Conservation (phyloP, 169 alveolate species). For the Plasmodium relictum region DNA sequence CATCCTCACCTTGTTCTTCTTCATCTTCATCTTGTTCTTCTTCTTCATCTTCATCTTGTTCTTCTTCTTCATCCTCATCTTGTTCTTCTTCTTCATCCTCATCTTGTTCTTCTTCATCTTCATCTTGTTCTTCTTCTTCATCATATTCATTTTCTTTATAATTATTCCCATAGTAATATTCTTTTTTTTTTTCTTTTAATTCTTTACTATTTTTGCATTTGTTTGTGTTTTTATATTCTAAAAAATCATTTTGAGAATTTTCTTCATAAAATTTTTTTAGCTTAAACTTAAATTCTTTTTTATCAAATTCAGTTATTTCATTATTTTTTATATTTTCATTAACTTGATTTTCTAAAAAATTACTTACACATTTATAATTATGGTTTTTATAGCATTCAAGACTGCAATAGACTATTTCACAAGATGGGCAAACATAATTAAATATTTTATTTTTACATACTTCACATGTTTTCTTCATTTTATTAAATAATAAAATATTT, state of each 20-base stretch:
- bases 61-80: background rate
- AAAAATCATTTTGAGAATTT: background rate
- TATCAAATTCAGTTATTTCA: slow-evolving; percentile 39
- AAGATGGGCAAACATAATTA: slow-evolving; percentile 75
- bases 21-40: background rate
- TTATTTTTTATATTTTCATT: slow-evolving; percentile 54
- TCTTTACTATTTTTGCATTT: background rate
- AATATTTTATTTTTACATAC: slow-evolving; percentile 60
- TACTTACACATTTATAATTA: slow-evolving; percentile 44
- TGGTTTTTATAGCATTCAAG: slow-evolving; percentile 66
- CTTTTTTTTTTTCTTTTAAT: background rate
- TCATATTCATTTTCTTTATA: background rate
- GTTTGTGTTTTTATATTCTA: background rate
- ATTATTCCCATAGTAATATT: background rate
- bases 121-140: background rate
- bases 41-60: background rate
- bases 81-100: background rate
- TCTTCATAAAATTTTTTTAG: slow-evolving; percentile 45
- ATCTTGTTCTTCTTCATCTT: background rate
- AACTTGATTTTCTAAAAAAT: slow-evolving; percentile 56
- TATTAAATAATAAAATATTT: background rate
- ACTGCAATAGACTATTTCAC: slow-evolving; percentile 74
- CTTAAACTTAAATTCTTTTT: slow-evolving; percentile 62
- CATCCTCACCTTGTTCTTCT: background rate
- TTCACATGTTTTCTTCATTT: slow-evolving; percentile 69